Percentiles rank a stretch among this genome's conserved stretches.
Evolutionary conservation across 2,329 filamentous ascomycete genomes (phyloP).

Genomic region (Cladosporium oxysporum): DNA sequence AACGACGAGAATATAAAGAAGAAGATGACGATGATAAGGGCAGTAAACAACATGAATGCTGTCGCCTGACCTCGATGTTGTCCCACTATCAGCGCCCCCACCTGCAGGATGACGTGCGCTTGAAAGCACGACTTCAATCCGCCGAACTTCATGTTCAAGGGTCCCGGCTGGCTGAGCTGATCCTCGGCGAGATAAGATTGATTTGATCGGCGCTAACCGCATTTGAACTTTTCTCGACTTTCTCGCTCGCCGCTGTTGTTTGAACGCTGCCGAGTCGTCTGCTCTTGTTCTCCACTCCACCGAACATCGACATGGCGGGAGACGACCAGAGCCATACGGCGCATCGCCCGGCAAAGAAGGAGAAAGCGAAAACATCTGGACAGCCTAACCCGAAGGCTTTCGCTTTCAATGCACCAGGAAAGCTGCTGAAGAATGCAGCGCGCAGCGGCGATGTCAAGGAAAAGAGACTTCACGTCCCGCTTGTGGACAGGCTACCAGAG

Average conservation of each 20-base stretch:
- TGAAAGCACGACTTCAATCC: not conserved
- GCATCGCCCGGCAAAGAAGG: slow-evolving; percentile 73
- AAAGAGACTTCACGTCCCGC: slow-evolving; percentile 91
- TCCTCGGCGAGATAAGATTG: slow-evolving; percentile 14
- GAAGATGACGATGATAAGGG: slow-evolving; percentile 11
- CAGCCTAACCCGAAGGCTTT: slow-evolving; percentile 89
- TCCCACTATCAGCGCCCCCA: slow-evolving; percentile 18
- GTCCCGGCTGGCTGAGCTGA: not conserved
- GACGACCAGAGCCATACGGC: slow-evolving; percentile 76
- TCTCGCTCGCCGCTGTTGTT: slow-evolving; percentile 28
- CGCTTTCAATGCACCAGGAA: slow-evolving; percentile 78
- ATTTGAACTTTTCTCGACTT: slow-evolving; percentile 16
- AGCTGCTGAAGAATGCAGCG: slow-evolving; percentile 72
- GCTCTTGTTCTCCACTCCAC: slow-evolving; percentile 4
- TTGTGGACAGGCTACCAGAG: slow-evolving; percentile 92
- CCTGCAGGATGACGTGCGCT: slow-evolving; percentile 14
- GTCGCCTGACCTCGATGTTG: slow-evolving; percentile 18
- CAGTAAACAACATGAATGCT: slow-evolving; percentile 16
- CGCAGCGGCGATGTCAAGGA: slow-evolving; percentile 84
- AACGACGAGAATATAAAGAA: not conserved
- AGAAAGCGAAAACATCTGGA: slow-evolving; percentile 61
- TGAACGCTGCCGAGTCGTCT: not conserved
- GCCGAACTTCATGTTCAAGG: not conserved
- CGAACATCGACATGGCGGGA: slow-evolving; percentile 33
- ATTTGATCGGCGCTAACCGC: not conserved